A percentile compares a stretch with the other conserved stretches of the same genome.
Conservation (phyloP, 331 rosid genomes). For the Acacia concinna region DNA sequence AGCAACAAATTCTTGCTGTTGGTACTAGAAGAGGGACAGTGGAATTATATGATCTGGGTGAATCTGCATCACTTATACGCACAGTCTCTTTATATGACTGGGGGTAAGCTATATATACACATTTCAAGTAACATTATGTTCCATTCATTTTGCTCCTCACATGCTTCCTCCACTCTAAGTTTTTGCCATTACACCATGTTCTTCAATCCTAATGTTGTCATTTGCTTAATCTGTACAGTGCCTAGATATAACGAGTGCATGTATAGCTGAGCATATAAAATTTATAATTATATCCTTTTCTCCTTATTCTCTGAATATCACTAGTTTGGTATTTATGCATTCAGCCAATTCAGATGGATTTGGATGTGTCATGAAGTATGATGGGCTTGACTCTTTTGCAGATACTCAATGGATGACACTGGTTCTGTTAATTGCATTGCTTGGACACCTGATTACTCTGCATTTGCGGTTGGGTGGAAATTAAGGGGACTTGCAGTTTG, state of each 20-base stretch:
- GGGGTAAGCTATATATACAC: constrained; percentile 62
- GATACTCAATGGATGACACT: constrained; percentile 92
- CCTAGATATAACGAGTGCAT: constrained; percentile 4
- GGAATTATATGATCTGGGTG: constrained; percentile 86
- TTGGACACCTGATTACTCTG: constrained; percentile 98
- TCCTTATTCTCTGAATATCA: constrained; percentile 17
- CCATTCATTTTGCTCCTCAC: neutral
- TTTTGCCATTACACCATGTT: constrained; percentile 4
- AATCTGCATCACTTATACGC: constrained; percentile 68
- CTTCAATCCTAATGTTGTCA: constrained; percentile 13
- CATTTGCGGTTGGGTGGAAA: constrained; percentile 98
- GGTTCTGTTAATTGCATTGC: constrained; percentile 90
- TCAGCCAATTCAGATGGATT: constrained; percentile 11
- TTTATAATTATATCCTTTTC: constrained; percentile 2
- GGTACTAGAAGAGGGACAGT: constrained; percentile 90
- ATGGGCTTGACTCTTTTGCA: constrained; percentile 45
- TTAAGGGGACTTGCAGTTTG: constrained; percentile 95
- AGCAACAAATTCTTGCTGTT: constrained; percentile 91
- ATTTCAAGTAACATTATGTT: neutral
- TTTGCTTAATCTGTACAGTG: neutral
- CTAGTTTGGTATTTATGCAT: constrained; percentile 13
- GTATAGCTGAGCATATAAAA: constrained; percentile 8
- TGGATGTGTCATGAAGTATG: constrained; percentile 32
- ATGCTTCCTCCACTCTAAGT: neutral
- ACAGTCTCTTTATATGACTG: constrained; percentile 83